These are phyloP conservation scores for Lentinula boryana DNA, from an alignment of 768 basidiomycete genomes.

Conservation along the genomic window DNA sequence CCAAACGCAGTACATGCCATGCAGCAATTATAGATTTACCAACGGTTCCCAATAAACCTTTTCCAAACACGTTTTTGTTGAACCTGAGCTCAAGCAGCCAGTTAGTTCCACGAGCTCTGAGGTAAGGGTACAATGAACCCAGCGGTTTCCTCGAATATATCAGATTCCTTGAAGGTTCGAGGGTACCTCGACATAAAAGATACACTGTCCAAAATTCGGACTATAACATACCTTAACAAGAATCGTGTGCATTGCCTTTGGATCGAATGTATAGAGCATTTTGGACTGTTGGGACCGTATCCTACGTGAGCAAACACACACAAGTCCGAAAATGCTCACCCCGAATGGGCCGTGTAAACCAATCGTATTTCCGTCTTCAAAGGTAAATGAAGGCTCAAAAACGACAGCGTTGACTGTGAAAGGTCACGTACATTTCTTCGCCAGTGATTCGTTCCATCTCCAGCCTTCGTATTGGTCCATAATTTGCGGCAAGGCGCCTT, in stretches of 20 bases:
- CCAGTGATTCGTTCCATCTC: not conserved
- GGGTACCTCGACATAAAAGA: not conserved
- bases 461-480: not conserved
- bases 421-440: not conserved
- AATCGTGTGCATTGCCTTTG: slow-evolving; percentile 1
- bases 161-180: not conserved
- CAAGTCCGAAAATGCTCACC: not conserved
- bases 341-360: not conserved
- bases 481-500: not conserved
- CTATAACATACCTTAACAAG: not conserved
- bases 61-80: not conserved
- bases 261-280: not conserved
- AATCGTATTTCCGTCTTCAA: not conserved
- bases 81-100: not conserved
- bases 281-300: not conserved
- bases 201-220: too few relatives aligned
- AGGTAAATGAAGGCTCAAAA: not conserved
- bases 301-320: not conserved
- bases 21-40: not conserved
- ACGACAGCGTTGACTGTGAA: not conserved
- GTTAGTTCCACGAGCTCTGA: not conserved
- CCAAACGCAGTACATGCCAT: slow-evolving; percentile 1
- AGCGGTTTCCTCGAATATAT: not conserved
- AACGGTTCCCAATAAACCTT: not conserved
- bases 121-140: not conserved